These are phyloP conservation scores for Candida piceae DNA, from an alignment of 805 yeast species.

Conservation along the genomic window DNA sequence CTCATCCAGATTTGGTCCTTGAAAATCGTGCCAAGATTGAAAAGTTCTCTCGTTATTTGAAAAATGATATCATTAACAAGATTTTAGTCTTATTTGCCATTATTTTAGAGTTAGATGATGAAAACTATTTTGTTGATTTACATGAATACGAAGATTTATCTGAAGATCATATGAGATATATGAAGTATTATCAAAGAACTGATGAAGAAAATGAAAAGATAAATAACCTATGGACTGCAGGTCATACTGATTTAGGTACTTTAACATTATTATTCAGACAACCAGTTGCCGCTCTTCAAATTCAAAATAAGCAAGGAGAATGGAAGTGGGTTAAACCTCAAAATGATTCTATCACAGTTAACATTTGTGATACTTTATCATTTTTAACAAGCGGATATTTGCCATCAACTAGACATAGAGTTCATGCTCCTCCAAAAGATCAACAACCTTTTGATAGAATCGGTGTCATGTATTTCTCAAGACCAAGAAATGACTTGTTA, in stretches of 20 bases:
- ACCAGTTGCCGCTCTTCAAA: slow-evolving; percentile 33
- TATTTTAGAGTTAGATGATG: slow-evolving; percentile 32
- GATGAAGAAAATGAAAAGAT: slow-evolving; percentile 29
- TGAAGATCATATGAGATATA: slow-evolving; percentile 32
- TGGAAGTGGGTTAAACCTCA: slow-evolving; percentile 35
- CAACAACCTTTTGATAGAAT: slow-evolving; percentile 27
- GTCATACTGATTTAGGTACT: slow-evolving; percentile 35
- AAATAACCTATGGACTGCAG: slow-evolving; percentile 31
- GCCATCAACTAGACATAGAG: slow-evolving; percentile 33
- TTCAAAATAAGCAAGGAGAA: slow-evolving; percentile 28
- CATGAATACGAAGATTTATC: slow-evolving; percentile 31
- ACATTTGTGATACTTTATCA: slow-evolving; percentile 32
- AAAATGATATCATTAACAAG: slow-evolving; percentile 21
- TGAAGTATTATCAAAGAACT: slow-evolving; percentile 29
- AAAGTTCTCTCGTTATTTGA: slow-evolving; percentile 3
- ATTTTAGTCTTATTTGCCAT: slow-evolving; percentile 30
- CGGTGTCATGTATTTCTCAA: slow-evolving; percentile 33
- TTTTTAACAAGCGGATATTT: slow-evolving; percentile 35
- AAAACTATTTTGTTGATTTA: slow-evolving; percentile 28
- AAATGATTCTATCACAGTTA: slow-evolving; percentile 30
- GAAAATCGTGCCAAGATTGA: slow-evolving; percentile 6
- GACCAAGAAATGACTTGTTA: slow-evolving; percentile 30
- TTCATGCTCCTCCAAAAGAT: slow-evolving; percentile 33
- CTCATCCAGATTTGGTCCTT: slow-evolving; percentile 3
- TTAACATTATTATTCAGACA: slow-evolving; percentile 32